These are phyloP conservation scores for Schizonepeta tenuifolia DNA, from an alignment of 257 asterid genomes.

Conservation along the genomic window DNA sequence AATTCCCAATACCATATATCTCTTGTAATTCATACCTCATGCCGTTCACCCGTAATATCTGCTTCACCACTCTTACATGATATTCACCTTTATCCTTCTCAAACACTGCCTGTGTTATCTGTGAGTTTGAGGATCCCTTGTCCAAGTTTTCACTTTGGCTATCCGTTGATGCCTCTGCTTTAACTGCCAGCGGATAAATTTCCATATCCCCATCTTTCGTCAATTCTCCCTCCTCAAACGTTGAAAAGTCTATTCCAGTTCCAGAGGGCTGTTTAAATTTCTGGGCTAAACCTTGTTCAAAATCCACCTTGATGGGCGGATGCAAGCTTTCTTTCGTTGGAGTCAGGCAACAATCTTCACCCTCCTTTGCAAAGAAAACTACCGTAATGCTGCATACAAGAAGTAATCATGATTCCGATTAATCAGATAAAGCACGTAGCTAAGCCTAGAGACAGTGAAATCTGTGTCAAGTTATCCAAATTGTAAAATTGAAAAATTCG, in stretches of 20 bases:
- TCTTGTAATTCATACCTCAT: slow-evolving; percentile 90
- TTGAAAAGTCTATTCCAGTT: slow-evolving; percentile 79
- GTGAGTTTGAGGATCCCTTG: slow-evolving; percentile 66
- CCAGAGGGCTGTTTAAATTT: slow-evolving; percentile 86
- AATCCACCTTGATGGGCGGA: slow-evolving; percentile 71
- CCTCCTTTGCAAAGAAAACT: slow-evolving; percentile 89
- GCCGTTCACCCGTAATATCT: slow-evolving; percentile 87
- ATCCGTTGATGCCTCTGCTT: slow-evolving; percentile 72
- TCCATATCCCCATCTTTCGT: slow-evolving; percentile 65
- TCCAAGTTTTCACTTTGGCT: slow-evolving; percentile 46
- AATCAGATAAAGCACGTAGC: background rate
- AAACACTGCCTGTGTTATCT: slow-evolving; percentile 87
- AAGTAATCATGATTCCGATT: slow-evolving; percentile 1
- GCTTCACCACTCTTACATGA: slow-evolving; percentile 87
- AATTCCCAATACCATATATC: slow-evolving; percentile 90
- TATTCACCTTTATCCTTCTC: slow-evolving; percentile 87
- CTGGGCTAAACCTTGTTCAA: slow-evolving; percentile 80
- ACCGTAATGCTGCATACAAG: slow-evolving; percentile 70
- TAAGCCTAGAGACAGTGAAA: background rate
- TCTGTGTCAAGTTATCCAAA: background rate
- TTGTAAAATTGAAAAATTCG: background rate
- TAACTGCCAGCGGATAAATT: slow-evolving; percentile 79
- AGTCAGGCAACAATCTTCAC: slow-evolving; percentile 76
- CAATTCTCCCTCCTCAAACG: slow-evolving; percentile 65
- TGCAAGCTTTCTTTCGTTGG: slow-evolving; percentile 65